Evolutionary conservation across 2,329 filamentous ascomycete species (phyloP).

Genomic region (Xylaria sp.): DNA sequence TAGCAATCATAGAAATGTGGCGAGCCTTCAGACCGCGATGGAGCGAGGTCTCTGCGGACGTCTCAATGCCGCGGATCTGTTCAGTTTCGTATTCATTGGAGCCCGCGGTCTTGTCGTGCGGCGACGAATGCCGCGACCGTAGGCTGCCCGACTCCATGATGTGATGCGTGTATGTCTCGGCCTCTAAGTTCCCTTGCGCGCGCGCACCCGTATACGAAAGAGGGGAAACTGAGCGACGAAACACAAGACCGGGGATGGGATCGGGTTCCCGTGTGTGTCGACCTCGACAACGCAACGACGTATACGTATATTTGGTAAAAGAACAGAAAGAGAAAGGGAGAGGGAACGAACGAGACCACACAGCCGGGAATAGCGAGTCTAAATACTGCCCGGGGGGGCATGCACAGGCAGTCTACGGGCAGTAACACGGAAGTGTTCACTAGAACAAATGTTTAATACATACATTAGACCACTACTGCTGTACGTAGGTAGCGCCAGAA

Average conservation of each 20-base stretch:
- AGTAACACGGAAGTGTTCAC: neutral
- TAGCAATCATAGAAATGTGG: conserved; percentile 67
- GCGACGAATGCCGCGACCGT: conserved; percentile 42
- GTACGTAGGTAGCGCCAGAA: neutral
- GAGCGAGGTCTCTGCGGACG: conserved; percentile 53
- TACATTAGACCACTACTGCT: no score
- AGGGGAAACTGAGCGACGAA: neutral
- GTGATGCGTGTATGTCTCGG: neutral
- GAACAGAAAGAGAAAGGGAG: neutral
- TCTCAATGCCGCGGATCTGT: conserved; percentile 56
- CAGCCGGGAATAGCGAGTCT: neutral
- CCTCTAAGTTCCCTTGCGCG: neutral
- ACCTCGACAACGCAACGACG: neutral
- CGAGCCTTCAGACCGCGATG: conserved; percentile 60
- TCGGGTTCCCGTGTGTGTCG: neutral
- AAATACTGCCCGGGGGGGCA: no score
- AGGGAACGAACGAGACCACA: neutral
- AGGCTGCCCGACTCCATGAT: conserved; percentile 36
- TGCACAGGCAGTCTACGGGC: no score
- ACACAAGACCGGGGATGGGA: neutral
- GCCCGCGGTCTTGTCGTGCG: conserved; percentile 33
- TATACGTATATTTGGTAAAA: neutral
- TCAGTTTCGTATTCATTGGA: conserved; percentile 30
- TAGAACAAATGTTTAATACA: conserved; percentile 5
- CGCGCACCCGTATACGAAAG: neutral